Evolutionary conservation across 169 alveolate species (phyloP), one percentile per base, ranked within the genome.

Genomic region (Eimeria maxima): DNA sequence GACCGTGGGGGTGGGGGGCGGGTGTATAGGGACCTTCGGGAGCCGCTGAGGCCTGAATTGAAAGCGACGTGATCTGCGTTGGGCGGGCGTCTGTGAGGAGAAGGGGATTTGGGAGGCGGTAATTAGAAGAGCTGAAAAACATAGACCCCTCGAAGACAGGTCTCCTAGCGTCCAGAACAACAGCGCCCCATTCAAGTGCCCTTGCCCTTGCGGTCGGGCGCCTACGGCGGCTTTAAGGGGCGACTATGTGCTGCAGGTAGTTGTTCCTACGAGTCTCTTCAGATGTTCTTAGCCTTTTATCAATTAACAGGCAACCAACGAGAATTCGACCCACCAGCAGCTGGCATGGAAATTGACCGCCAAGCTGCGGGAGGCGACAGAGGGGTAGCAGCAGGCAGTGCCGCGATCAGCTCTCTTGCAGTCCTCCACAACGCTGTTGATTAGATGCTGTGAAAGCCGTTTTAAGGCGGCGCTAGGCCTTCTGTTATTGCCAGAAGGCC

Each of bases 121-220:
- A 60, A 60, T 13, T 16, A 60, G 69, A 60, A 16, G 69, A 60
- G 24, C 11, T 60, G 69, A 60, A 60, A 60, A 16, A 60, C 69
- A 60, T 60, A 60, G 69, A 16, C 69, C 69, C 69, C 69, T 6
- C 69, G 69, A 60, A 60, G 69, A 60, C 69, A 60, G 24, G 27
- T 60, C 69, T 60, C 69, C 18, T 60, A 60, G 5, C 8, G 69
- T 16, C 69, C 69, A 60, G 69, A 60, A 16, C 69, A 60, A n/a
- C 69, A 60, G 69, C 24, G 69, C 69, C 69, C 69, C 69, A 60
- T 60, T 60, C 69, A 60, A 60, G 69, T 60, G 69, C 69, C 69
- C 69, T 60, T 60, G 69, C 69, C 80, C 80, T 29, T 29, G 80
- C 80, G 80, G 80, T 69, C 80, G 80, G 80, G 80, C 80, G 80